A percentile compares a stretch with the other conserved stretches of the same genome.
phyloP scores from a whole-genome alignment of 768 basidiomycete species.

The Rhizopogon vinicolor region DNA sequence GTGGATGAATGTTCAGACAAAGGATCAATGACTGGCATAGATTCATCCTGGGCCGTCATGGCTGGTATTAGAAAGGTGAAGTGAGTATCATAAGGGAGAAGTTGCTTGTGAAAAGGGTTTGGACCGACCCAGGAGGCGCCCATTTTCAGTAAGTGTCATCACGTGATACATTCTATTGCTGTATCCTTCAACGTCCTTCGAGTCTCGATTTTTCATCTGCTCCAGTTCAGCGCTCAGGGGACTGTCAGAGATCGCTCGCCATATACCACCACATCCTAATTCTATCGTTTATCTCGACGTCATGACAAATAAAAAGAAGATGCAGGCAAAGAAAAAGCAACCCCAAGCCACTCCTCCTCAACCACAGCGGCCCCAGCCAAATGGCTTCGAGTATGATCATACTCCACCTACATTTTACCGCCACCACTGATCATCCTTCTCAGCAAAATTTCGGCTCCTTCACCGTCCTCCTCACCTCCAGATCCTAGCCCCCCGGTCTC shows the following conservation, averaged over 20 bases:
- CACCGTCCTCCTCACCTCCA: conserved; percentile 3
- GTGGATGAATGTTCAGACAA: conserved; percentile 2
- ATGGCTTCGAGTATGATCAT: conserved; percentile 17
- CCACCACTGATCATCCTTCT: conserved; percentile 7
- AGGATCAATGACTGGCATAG: neutral
- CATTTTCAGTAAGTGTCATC: neutral
- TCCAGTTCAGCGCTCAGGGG: neutral
- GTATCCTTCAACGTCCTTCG: neutral
- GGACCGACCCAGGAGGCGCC: neutral
- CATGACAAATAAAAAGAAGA: conserved; percentile 30
- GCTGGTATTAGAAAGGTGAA: too few species aligned
- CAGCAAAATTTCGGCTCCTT: conserved; percentile 10
- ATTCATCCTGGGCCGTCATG: neutral
- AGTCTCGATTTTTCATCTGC: neutral
- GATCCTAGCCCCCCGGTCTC: conserved; percentile 10
- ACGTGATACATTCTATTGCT: neutral
- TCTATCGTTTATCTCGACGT: neutral
- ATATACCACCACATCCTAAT: neutral
- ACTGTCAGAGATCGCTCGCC: neutral
- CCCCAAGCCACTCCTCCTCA: conserved; percentile 8
- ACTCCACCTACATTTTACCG: neutral
- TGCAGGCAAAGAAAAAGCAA: conserved; percentile 22
- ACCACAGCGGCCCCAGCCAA: conserved; percentile 2
- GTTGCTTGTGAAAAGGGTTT: neutral
- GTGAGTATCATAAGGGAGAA: too few species aligned